Percentiles rank a stretch among this genome's conserved stretches.
phyloP scores from a whole-genome alignment of 495 filamentous ascomycete species.

The Trichoderma asperelloides region DNA sequence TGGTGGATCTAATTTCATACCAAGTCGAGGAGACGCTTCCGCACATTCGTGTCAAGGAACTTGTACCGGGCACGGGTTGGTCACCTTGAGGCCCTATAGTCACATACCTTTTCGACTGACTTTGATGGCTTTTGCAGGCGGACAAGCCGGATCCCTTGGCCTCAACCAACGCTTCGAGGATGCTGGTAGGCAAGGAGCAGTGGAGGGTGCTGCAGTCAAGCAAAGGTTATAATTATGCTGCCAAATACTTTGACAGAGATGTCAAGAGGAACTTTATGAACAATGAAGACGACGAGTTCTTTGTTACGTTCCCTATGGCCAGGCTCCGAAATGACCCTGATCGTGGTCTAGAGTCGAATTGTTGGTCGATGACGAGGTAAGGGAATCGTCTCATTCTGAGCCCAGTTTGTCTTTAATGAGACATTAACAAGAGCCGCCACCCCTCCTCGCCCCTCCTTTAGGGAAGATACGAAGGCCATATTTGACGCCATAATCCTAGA shows the following conservation, averaged over 20 bases:
- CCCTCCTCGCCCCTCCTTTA: no score
- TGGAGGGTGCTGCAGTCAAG: slow-evolving; percentile 12
- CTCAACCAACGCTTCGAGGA: slow-evolving; percentile 28
- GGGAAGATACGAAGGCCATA: slow-evolving; percentile 19
- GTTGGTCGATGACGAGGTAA: not conserved
- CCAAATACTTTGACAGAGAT: not conserved
- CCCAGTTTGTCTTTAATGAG: slow-evolving; percentile 20
- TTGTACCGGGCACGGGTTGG: slow-evolving; percentile 3
- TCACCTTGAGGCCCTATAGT: not conserved
- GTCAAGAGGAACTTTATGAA: slow-evolving; percentile 17
- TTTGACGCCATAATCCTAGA: slow-evolving; percentile 27
- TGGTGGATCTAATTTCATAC: slow-evolving; percentile 37
- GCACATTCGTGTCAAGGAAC: slow-evolving; percentile 24
- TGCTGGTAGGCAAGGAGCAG: slow-evolving; percentile 16
- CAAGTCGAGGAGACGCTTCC: not conserved
- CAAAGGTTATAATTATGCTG: not conserved
- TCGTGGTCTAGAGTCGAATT: not conserved
- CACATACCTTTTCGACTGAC: not conserved
- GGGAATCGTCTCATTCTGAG: slow-evolving; percentile 11
- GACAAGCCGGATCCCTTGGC: slow-evolving; percentile 26
- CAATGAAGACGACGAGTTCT: not conserved
- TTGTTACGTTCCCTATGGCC: not conserved
- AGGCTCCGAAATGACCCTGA: not conserved
- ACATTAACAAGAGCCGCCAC: slow-evolving; percentile 14
- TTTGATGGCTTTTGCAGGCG: slow-evolving; percentile 17